These are phyloP conservation scores for Lentinus tigrinus DNA, from an alignment of 768 basidiomycete genomes.

Conservation along the genomic window DNA sequence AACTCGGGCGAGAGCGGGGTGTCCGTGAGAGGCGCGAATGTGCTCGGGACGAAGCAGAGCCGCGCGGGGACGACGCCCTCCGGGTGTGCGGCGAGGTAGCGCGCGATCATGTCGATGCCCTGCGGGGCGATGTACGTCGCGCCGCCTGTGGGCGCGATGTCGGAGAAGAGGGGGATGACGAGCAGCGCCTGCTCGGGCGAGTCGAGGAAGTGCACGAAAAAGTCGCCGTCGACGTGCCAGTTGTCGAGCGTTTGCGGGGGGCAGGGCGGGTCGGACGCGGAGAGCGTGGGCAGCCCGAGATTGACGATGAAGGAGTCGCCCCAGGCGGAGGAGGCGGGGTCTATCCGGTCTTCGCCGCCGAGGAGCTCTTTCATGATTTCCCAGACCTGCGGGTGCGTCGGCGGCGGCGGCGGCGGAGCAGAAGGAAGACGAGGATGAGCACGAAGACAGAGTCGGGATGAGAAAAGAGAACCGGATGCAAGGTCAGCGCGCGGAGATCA, in stretches of 20 bases:
- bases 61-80: constrained; percentile 49
- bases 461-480: too few relatives aligned
- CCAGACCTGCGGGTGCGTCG: constrained; percentile 45
- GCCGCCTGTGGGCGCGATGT: constrained; percentile 54
- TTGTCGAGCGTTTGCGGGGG: constrained; percentile 49
- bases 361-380: constrained; percentile 59
- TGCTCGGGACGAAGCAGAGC: constrained; percentile 48
- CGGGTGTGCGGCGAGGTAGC: constrained; percentile 50
- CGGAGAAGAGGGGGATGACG: constrained; percentile 59
- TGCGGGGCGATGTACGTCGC: constrained; percentile 62
- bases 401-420: not conserved
- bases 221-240: constrained; percentile 66
- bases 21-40: constrained; percentile 33
- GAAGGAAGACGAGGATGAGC: too few relatives aligned
- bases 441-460: too few relatives aligned
- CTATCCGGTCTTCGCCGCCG: constrained; percentile 58
- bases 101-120: constrained; percentile 48
- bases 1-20: not conserved
- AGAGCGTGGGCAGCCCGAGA: constrained; percentile 44
- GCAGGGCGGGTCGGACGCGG: constrained; percentile 23
- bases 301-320: constrained; percentile 65
- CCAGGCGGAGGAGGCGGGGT: constrained; percentile 48
- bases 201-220: constrained; percentile 63
- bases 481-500: too few relatives aligned
- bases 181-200: constrained; percentile 65